These are phyloP conservation scores for Acorus calamus DNA, from an alignment of 106 monocot species.

Conservation along the genomic window DNA sequence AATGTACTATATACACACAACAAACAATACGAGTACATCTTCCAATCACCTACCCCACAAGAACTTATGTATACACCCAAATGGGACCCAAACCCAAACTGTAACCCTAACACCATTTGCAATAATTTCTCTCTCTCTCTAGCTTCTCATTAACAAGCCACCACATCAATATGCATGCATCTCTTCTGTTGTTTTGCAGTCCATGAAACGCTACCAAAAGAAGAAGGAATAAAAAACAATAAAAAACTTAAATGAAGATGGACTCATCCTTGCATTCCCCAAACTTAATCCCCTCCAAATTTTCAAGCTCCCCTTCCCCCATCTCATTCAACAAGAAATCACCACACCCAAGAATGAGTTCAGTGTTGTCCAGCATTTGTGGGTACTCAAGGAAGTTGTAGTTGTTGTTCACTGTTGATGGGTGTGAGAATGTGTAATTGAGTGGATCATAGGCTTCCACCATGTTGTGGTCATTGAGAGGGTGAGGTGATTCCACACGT, in stretches of 20 bases:
- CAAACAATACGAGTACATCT: no score
- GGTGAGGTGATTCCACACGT: constrained; percentile 1
- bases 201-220: no score
- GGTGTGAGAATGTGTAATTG: constrained; percentile 2
- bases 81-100: no score
- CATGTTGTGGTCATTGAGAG: not conserved
- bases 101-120: no score
- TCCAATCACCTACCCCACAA: no score
- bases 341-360: not conserved
- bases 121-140: no score
- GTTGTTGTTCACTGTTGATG: constrained; percentile 7
- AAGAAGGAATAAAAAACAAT: no score
- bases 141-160: no score
- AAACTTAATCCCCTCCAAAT: not conserved
- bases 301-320: constrained; percentile 5
- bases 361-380: constrained; percentile 10
- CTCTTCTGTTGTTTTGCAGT: no score
- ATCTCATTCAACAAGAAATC: constrained; percentile 11
- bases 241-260: not conserved
- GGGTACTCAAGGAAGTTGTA: constrained; percentile 22
- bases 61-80: no score
- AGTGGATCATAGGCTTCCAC: constrained; percentile 4
- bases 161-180: no score
- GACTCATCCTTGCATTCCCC: not conserved
- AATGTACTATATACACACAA: no score